A percentile compares a stretch with the other conserved stretches of the same genome.
phyloP scores from a whole-genome alignment of 2,329 filamentous ascomycete species.

The Neobulgaria alba region DNA sequence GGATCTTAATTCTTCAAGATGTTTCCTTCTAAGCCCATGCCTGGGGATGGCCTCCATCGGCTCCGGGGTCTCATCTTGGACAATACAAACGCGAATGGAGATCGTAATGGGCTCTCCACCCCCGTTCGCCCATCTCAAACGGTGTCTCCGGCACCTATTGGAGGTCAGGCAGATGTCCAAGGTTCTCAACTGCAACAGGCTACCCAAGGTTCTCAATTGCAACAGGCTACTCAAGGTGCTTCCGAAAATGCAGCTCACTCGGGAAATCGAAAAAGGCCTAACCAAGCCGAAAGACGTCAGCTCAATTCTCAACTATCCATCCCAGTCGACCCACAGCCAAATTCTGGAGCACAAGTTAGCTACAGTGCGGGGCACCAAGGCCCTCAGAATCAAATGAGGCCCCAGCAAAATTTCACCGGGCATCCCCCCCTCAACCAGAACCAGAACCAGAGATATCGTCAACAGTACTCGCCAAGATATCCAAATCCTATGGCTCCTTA shows the following conservation, averaged over 20 bases:
- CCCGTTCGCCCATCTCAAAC: too few species aligned
- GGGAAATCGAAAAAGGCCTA: slow-evolving; percentile 42
- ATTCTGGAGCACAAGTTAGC: slow-evolving; percentile 28
- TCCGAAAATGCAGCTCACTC: too few species aligned
- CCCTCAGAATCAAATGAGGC: not conserved
- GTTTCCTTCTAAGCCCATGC: too few species aligned
- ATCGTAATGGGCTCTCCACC: too few species aligned
- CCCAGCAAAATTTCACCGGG: slow-evolving; percentile 1
- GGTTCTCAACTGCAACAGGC: too few species aligned
- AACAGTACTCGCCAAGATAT: slow-evolving; percentile 17
- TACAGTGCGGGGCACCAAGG: slow-evolving; percentile 7
- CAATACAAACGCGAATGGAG: slow-evolving; percentile 33
- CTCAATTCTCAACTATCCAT: slow-evolving; percentile 52
- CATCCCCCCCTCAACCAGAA: slow-evolving; percentile 4
- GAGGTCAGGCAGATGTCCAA: too few species aligned
- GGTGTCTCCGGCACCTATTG: too few species aligned
- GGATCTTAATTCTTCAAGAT: too few species aligned
- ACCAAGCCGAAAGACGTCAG: slow-evolving; percentile 55
- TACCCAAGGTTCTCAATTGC: too few species aligned
- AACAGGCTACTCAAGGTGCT: too few species aligned
- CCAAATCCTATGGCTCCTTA: slow-evolving; percentile 17
- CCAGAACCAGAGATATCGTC: slow-evolving; percentile 14
- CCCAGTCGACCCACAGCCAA: slow-evolving; percentile 39
- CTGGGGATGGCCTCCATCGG: too few species aligned
- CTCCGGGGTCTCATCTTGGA: slow-evolving; percentile 52